Conservation (phyloP, 2,329 filamentous ascomycete species). For the Dactylellina cionopaga region DNA sequence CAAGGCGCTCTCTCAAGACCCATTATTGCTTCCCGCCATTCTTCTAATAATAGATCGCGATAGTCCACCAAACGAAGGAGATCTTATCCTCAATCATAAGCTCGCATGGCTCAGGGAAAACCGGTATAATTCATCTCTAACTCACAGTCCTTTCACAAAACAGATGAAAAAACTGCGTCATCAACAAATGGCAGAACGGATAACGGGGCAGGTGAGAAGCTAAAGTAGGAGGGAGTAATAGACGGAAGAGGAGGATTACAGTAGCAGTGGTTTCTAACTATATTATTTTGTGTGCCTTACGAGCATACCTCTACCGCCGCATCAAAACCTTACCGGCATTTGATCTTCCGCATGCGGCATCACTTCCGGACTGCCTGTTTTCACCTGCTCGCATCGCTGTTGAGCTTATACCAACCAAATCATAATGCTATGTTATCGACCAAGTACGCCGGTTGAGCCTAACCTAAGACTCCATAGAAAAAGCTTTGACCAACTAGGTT, state of each 20-base stretch:
- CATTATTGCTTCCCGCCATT: too few species aligned
- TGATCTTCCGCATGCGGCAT: neutral
- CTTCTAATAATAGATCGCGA: too few species aligned
- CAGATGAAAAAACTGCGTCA: neutral
- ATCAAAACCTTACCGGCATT: neutral
- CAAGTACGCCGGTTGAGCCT: neutral
- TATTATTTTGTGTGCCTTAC: neutral
- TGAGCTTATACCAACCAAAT: neutral
- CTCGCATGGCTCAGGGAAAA: neutral
- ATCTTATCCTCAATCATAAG: neutral
- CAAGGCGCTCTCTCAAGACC: too few species aligned
- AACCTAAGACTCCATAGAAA: neutral
- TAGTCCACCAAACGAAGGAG: constrained; percentile 3
- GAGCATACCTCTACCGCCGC: neutral
- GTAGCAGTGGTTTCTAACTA: neutral
- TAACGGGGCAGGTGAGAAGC: neutral
- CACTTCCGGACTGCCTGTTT: neutral
- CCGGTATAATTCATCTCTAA: neutral
- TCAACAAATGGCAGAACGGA: neutral
- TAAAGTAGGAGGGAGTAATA: neutral
- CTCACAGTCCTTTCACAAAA: neutral
- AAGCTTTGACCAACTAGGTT: neutral
- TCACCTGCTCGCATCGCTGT: neutral
- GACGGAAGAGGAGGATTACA: neutral
- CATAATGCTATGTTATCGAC: neutral